A percentile compares a stretch with the other conserved stretches of the same genome.
These are phyloP conservation scores for Cytospora mali DNA, from an alignment of 2,329 filamentous ascomycete species.

Conservation along the genomic window DNA sequence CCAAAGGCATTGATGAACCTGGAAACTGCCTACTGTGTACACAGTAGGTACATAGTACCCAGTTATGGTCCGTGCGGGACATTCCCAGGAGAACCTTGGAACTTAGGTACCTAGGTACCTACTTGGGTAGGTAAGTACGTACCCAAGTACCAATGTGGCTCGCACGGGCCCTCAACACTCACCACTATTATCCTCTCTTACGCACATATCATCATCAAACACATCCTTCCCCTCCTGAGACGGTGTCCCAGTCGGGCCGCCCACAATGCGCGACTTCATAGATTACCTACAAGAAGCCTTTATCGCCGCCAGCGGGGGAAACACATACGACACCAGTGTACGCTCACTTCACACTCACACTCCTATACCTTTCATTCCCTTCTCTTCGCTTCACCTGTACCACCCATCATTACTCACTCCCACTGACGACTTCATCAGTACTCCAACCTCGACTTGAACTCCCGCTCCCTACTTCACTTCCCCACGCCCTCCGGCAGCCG, in stretches of 20 bases:
- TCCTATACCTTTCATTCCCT: not conserved
- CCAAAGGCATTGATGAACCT: not conserved
- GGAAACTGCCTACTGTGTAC: too few species aligned
- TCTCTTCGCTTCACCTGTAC: not conserved
- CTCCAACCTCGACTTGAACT: slow-evolving; percentile 50
- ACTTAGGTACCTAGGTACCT: too few species aligned
- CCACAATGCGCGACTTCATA: slow-evolving; percentile 25
- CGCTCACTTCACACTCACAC: not conserved
- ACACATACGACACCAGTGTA: slow-evolving; percentile 28
- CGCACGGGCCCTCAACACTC: slow-evolving; percentile 2
- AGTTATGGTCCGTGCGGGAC: not conserved
- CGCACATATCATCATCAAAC: not conserved
- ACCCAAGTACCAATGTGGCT: not conserved
- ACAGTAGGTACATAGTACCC: too few species aligned
- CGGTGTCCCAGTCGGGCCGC: not conserved
- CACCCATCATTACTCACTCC: not conserved
- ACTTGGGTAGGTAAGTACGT: too few species aligned
- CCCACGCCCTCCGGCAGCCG: slow-evolving; percentile 81
- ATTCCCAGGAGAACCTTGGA: too few species aligned
- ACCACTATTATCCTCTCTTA: not conserved
- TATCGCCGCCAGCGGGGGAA: slow-evolving; percentile 28
- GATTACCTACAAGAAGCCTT: slow-evolving; percentile 28
- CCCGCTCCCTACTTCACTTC: slow-evolving; percentile 73
- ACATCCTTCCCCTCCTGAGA: not conserved
- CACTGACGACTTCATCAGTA: slow-evolving; percentile 7